These are phyloP conservation scores for Physcomitrium patens DNA, from an alignment of 225 moss, liverwort and hornwort species.

Conservation along the genomic window DNA sequence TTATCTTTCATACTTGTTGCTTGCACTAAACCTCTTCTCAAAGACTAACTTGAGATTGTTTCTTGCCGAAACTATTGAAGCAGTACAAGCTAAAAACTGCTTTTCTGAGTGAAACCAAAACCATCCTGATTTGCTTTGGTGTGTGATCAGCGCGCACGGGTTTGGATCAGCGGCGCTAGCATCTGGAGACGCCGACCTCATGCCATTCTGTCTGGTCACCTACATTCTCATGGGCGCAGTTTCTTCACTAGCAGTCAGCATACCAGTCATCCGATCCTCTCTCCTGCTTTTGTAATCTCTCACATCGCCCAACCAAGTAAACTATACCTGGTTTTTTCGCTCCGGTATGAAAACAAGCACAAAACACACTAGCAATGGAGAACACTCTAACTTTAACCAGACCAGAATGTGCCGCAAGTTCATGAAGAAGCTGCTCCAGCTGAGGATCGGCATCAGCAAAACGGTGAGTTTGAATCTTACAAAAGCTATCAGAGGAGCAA, in stretches of 20 bases:
- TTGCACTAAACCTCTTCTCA: background rate
- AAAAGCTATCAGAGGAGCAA: background rate
- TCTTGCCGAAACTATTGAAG: background rate
- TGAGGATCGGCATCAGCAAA: background rate
- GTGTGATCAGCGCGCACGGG: conserved; percentile 53
- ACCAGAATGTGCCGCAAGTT: background rate
- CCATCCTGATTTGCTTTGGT: background rate
- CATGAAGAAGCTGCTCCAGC: conserved; percentile 16
- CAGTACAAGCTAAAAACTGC: background rate
- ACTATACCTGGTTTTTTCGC: background rate
- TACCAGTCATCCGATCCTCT: conserved; percentile 48
- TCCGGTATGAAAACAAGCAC: background rate
- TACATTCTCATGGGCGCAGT: conserved; percentile 57
- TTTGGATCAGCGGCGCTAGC: conserved; percentile 62
- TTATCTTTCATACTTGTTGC: background rate
- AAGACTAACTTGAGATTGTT: background rate
- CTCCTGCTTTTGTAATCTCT: conserved; percentile 47
- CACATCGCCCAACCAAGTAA: background rate
- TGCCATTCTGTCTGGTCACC: conserved; percentile 56
- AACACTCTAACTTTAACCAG: conserved; percentile 4
- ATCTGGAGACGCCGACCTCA: conserved; percentile 54
- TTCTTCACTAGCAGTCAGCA: conserved; percentile 54
- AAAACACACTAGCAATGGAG: background rate
- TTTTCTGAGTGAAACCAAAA: background rate
- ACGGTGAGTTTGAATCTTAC: too few species aligned